These are phyloP conservation scores for Albifimbria verrucaria DNA, from an alignment of 2,329 filamentous ascomycete species.

Conservation along the genomic window DNA sequence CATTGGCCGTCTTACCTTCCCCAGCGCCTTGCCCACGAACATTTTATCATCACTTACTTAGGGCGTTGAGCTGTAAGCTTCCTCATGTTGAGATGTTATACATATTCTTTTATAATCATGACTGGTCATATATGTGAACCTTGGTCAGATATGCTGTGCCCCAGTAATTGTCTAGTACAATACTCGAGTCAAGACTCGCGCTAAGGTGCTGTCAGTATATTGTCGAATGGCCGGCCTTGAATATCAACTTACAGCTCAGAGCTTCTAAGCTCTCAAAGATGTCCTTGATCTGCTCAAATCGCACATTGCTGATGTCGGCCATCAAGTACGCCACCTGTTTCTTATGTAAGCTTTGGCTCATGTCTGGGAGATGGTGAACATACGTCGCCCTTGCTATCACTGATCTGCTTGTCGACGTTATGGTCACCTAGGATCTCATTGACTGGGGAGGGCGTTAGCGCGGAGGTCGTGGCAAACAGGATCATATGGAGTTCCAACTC, in stretches of 20 bases:
- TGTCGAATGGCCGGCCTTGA: background rate
- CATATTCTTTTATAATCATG: background rate
- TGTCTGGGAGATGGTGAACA: constrained; percentile 17
- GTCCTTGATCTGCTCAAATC: constrained; percentile 76
- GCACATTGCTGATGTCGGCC: constrained; percentile 92
- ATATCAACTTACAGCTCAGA: constrained; percentile 63
- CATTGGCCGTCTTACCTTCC: too few relatives aligned
- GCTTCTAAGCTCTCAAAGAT: constrained; percentile 80
- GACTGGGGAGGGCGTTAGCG: constrained; percentile 48
- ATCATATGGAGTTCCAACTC: too few relatives aligned
- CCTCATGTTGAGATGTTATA: background rate
- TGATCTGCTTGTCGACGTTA: constrained; percentile 99
- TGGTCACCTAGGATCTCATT: constrained; percentile 93
- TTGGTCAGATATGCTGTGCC: background rate
- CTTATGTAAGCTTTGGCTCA: background rate
- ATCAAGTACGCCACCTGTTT: constrained; percentile 82
- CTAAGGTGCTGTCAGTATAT: constrained; percentile 20
- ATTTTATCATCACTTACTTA: background rate
- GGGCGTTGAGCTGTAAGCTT: background rate
- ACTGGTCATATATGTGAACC: too few relatives aligned
- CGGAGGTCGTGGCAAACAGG: too few relatives aligned
- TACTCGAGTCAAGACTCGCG: constrained; percentile 44
- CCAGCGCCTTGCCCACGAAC: too few relatives aligned
- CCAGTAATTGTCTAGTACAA: constrained; percentile 33
- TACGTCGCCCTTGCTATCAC: constrained; percentile 88